phyloP scores from a whole-genome alignment of 768 basidiomycete genomes.

The Kwoniella dendrophila region DNA sequence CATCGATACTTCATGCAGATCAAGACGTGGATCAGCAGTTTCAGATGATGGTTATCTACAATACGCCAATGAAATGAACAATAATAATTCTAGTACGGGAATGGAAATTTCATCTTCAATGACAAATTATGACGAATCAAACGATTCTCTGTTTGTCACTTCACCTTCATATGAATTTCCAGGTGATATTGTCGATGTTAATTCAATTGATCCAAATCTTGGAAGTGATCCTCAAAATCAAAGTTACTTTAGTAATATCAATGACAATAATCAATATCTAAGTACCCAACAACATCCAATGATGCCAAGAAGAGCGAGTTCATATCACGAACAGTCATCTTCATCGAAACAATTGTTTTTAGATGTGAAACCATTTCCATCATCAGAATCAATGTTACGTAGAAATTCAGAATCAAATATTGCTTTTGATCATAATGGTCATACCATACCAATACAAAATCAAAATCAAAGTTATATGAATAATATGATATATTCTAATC shows the following conservation, averaged over 20 bases:
- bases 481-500: slow-evolving; percentile 8
- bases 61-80: slow-evolving; percentile 8
- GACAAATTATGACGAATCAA: slow-evolving; percentile 6
- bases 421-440: neutral
- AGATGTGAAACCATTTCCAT: slow-evolving; percentile 1
- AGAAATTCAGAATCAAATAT: slow-evolving; percentile 22
- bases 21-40: slow-evolving; percentile 23
- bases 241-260: neutral
- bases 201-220: too few species aligned
- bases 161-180: slow-evolving; percentile 7
- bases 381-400: slow-evolving; percentile 13
- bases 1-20: slow-evolving; percentile 20
- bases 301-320: slow-evolving; percentile 22
- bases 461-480: too few species aligned
- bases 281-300: neutral
- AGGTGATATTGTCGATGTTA: neutral
- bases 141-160: neutral
- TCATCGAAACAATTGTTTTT: too few species aligned
- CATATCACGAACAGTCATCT: slow-evolving; percentile 20
- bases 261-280: neutral
- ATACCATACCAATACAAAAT: neutral
- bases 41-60: slow-evolving; percentile 26
- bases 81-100: neutral
- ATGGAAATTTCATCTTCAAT: slow-evolving; percentile 2
- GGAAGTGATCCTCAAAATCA: neutral